These are phyloP conservation scores for Penicillium sp. DNA, from an alignment of 2,329 filamentous ascomycete species.

Conservation along the genomic window DNA sequence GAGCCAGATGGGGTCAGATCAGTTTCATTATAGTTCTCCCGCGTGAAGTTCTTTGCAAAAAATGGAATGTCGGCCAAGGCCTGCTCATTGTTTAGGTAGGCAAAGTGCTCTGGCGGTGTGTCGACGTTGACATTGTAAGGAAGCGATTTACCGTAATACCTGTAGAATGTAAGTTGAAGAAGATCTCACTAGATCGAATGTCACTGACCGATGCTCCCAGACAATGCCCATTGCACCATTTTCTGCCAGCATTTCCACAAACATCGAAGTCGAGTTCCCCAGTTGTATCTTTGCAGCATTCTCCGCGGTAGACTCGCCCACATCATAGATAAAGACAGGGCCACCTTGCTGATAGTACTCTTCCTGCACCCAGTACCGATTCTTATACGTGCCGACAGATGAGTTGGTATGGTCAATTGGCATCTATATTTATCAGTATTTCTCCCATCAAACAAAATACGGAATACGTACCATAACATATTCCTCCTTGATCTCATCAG, in stretches of 20 bases:
- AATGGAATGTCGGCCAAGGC: constrained; percentile 47
- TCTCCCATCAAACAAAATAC: neutral
- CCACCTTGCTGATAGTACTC: constrained; percentile 60
- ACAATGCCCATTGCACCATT: constrained; percentile 41
- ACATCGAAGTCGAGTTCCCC: constrained; percentile 29
- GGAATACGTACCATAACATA: constrained; percentile 10
- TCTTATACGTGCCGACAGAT: constrained; percentile 52
- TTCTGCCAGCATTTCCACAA: constrained; percentile 33
- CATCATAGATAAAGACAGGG: constrained; percentile 52
- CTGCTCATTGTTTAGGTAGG: constrained; percentile 45
- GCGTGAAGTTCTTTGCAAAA: constrained; percentile 44
- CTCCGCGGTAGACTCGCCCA: constrained; percentile 47
- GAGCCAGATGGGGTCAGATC: constrained; percentile 42
- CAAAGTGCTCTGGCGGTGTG: constrained; percentile 40
- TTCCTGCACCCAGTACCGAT: constrained; percentile 57
- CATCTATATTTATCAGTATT: constrained; percentile 18
- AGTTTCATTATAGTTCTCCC: constrained; percentile 27
- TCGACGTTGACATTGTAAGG: constrained; percentile 38
- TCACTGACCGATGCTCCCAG: constrained; percentile 44
- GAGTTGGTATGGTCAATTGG: constrained; percentile 35
- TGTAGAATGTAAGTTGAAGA: constrained; percentile 16
- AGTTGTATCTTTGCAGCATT: constrained; percentile 41
- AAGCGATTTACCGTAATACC: constrained; percentile 45
- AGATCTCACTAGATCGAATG: neutral
- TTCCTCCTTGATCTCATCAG: neutral